phyloP scores from a whole-genome alignment of 305 asterid species.

The Fraxinus paxiana region DNA sequence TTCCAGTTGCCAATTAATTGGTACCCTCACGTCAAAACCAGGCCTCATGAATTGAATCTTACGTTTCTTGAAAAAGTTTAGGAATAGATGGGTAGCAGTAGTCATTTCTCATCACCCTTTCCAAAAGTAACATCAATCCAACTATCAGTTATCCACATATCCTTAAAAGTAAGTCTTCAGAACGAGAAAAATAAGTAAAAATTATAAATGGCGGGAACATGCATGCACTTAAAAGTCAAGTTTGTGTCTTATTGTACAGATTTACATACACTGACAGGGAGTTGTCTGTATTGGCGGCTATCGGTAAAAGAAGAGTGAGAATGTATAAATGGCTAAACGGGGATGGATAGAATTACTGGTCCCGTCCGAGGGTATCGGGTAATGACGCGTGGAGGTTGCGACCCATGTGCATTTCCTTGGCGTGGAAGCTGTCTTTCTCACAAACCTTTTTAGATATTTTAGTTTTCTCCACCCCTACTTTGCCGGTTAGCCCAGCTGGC shows the following conservation, averaged over 20 bases:
- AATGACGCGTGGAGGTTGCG: slow-evolving; percentile 18
- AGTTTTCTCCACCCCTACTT: neutral
- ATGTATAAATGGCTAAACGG: neutral
- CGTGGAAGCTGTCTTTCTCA: slow-evolving; percentile 22
- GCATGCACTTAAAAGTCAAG: neutral
- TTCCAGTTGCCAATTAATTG: neutral
- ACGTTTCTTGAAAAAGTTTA: neutral
- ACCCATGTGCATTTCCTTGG: slow-evolving; percentile 32
- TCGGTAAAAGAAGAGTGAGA: neutral
- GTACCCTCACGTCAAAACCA: neutral
- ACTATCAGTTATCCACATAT: neutral
- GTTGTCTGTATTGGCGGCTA: slow-evolving; percentile 17
- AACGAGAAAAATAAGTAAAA: neutral
- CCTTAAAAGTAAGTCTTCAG: neutral
- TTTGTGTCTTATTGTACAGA: neutral
- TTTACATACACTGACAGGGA: neutral
- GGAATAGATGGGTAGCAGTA: neutral
- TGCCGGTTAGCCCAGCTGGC: neutral
- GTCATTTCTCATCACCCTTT: neutral
- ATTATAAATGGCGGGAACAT: neutral
- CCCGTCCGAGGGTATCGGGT: slow-evolving; percentile 19
- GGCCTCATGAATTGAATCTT: neutral
- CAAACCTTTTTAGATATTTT: neutral
- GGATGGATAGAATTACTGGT: slow-evolving; percentile 15
- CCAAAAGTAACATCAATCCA: neutral